A percentile compares a stretch with the other conserved stretches of the same genome.
phyloP scores from a whole-genome alignment of 108 stramenopile genomes.

The Pseudonitzschia multiseries region DNA sequence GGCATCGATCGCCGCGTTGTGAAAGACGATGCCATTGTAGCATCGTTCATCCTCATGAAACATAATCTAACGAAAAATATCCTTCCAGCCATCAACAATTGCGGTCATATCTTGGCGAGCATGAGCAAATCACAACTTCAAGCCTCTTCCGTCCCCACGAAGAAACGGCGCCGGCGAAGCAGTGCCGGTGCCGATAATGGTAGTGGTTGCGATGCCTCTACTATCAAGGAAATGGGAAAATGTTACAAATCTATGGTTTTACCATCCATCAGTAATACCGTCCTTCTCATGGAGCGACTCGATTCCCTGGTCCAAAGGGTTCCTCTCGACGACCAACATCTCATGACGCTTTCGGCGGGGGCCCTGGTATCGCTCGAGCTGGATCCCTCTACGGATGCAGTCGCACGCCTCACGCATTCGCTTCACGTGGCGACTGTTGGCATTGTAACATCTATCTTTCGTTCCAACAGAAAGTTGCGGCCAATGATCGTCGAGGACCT shows the following conservation, averaged over 20 bases:
- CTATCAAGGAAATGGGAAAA: slow-evolving; percentile 56
- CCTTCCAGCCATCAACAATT: slow-evolving; percentile 66
- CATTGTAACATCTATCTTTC: slow-evolving; percentile 73
- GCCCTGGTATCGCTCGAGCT: slow-evolving; percentile 62
- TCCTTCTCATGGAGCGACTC: slow-evolving; percentile 65
- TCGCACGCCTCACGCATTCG: slow-evolving; percentile 31
- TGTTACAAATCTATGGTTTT: slow-evolving; percentile 61
- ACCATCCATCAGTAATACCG: slow-evolving; percentile 48
- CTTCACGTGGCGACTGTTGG: slow-evolving; percentile 65
- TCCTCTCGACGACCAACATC: slow-evolving; percentile 77
- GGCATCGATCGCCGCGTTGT: slow-evolving; percentile 79
- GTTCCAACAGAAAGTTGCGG: slow-evolving; percentile 71
- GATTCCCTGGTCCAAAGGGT: slow-evolving; percentile 56
- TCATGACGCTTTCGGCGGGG: slow-evolving; percentile 64
- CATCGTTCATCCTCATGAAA: slow-evolving; percentile 72
- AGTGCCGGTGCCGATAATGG: slow-evolving; percentile 5
- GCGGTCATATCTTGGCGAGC: slow-evolving; percentile 57
- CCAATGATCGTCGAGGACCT: slow-evolving; percentile 89
- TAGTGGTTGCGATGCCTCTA: slow-evolving; percentile 31
- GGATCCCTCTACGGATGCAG: slow-evolving; percentile 42
- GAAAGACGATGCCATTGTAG: slow-evolving; percentile 84
- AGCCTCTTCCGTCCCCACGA: slow-evolving; percentile 23
- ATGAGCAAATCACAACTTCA: slow-evolving; percentile 5
- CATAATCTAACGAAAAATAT: slow-evolving; percentile 71
- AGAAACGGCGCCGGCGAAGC: slow-evolving; percentile 35